phyloP scores from a whole-genome alignment of 164 flowering plant genomes.

The Liriodendron chinense region DNA sequence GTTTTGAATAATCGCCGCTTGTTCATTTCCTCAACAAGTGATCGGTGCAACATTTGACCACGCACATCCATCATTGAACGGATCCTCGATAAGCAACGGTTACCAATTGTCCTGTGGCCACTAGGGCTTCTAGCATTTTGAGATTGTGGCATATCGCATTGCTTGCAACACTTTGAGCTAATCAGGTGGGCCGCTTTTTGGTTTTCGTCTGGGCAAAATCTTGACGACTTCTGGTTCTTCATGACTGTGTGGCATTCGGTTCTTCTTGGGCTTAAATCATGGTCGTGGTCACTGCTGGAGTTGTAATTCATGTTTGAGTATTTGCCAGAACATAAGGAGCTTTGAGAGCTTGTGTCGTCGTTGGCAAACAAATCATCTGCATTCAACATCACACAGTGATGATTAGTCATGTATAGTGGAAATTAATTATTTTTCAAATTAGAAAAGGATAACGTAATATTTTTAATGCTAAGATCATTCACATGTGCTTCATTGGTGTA shows the following conservation, averaged over 20 bases:
- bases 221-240: conserved; percentile 34
- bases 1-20: conserved; percentile 74
- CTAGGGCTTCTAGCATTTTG: background rate
- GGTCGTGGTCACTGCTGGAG: conserved; percentile 36
- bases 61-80: conserved; percentile 54
- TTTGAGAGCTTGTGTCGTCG: conserved; percentile 63
- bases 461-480: no score
- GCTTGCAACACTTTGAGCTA: conserved; percentile 4
- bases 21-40: conserved; percentile 56
- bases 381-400: background rate
- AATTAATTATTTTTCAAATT: background rate
- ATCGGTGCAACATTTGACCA: conserved; percentile 62
- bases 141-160: background rate
- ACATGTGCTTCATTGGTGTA: no score
- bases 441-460: background rate
- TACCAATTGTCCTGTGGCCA: background rate
- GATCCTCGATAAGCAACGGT: conserved; percentile 24
- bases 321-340: conserved; percentile 42
- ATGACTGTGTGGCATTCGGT: conserved; percentile 10
- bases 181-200: background rate
- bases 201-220: conserved; percentile 46
- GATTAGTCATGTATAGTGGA: background rate
- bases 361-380: conserved; percentile 35
- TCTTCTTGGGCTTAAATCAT: conserved; percentile 19
- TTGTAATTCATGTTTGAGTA: conserved; percentile 46